Evolutionary conservation across 177 flowering plant genomes (phyloP).

Genomic region (Vitis hybrid): DNA sequence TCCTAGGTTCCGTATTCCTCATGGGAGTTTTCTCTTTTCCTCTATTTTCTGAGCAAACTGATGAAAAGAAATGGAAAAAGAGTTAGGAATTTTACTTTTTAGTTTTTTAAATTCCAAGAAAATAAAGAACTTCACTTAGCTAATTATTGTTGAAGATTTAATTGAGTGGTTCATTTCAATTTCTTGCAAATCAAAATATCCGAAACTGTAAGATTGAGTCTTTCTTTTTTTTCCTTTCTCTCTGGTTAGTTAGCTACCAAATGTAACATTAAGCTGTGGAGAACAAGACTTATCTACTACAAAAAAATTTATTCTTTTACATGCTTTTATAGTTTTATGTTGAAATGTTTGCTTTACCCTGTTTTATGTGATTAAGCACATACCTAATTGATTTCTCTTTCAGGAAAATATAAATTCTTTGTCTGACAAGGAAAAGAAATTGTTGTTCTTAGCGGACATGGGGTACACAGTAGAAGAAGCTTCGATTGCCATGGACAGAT

Average conservation of each 20-base stretch:
- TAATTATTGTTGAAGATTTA: no score
- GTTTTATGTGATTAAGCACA: neutral
- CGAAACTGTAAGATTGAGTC: no score
- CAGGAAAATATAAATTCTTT: constrained; percentile 39
- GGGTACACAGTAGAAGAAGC: constrained; percentile 63
- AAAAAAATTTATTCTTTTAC: neutral
- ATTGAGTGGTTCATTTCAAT: no score
- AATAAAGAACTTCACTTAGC: neutral
- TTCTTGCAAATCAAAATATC: no score
- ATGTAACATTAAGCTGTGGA: no score
- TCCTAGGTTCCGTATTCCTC: neutral
- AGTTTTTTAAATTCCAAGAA: neutral
- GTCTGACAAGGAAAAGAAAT: constrained; percentile 37
- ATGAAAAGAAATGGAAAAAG: no score
- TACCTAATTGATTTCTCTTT: constrained; percentile 14
- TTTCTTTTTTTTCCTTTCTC: no score
- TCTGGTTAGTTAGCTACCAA: no score
- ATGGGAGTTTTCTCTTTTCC: neutral
- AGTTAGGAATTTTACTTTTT: neutral
- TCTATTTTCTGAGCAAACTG: neutral
- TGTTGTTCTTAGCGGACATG: constrained; percentile 51
- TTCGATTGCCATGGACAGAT: constrained; percentile 70
- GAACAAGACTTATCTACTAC: no score
- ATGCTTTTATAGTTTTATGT: no score
- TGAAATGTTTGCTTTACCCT: neutral